Conservation (phyloP, 495 filamentous ascomycete genomes). For the Neurospora sp. region DNA sequence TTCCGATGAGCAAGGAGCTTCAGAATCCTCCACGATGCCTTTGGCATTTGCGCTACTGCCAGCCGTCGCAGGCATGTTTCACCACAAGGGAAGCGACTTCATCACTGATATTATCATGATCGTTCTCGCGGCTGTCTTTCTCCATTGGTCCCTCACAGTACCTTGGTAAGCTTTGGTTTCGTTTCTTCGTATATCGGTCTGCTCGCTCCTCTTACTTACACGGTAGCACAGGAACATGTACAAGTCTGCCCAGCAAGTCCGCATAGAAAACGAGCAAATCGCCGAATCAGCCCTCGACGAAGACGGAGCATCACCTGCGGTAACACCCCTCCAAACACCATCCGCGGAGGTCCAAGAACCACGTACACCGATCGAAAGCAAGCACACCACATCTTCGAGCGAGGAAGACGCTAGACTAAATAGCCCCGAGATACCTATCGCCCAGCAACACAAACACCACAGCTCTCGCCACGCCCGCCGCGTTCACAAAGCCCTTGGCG, state of each 20-base stretch:
- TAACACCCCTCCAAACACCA: background rate
- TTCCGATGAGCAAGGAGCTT: constrained; percentile 9
- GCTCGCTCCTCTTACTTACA: constrained; percentile 2
- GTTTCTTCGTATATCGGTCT: background rate
- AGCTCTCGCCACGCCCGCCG: background rate
- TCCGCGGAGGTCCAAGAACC: background rate
- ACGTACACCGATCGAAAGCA: background rate
- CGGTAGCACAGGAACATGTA: constrained; percentile 71
- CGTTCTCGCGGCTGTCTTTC: constrained; percentile 66
- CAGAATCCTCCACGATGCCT: constrained; percentile 62
- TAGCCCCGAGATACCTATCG: background rate
- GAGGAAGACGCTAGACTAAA: background rate
- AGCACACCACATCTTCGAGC: background rate
- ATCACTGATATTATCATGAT: constrained; percentile 79
- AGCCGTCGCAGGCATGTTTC: constrained; percentile 72
- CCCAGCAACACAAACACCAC: background rate
- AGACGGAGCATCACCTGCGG: constrained; percentile 8
- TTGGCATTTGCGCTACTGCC: constrained; percentile 76
- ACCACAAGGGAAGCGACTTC: constrained; percentile 70
- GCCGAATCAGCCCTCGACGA: constrained; percentile 39
- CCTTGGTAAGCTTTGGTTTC: constrained; percentile 57
- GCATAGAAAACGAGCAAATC: constrained; percentile 33
- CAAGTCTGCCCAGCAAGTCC: constrained; percentile 59
- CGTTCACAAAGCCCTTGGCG: constrained; percentile 36
- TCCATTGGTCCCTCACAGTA: constrained; percentile 86